These are phyloP conservation scores for Fraxinus sp. DNA, from an alignment of 305 asterid species.

Conservation along the genomic window DNA sequence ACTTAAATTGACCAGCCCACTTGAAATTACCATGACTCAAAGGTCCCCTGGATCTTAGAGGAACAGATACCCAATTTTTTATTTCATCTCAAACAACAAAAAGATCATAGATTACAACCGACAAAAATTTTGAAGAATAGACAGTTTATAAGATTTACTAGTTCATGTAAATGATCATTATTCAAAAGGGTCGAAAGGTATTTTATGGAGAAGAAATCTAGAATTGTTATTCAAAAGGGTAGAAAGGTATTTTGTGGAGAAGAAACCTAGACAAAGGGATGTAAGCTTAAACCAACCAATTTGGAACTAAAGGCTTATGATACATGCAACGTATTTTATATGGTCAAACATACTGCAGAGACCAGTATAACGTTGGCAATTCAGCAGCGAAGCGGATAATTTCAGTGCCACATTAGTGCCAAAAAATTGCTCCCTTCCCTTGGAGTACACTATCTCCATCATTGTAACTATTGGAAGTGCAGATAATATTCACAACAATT, in stretches of 20 bases:
- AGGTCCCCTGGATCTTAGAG: not conserved
- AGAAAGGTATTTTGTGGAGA: not conserved
- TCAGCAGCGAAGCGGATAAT: not conserved
- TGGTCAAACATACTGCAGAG: not conserved
- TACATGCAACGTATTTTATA: not conserved
- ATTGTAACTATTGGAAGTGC: not conserved
- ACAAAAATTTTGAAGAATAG: not conserved
- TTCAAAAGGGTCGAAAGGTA: not conserved
- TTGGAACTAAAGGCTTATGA: not conserved
- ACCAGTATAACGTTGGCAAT: constrained; percentile 1
- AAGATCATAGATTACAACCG: not conserved
- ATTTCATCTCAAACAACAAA: not conserved
- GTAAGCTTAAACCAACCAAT: not conserved
- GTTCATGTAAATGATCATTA: not conserved
- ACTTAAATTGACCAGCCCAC: not conserved
- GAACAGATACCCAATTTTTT: not conserved
- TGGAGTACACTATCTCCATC: not conserved
- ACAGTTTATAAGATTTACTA: not conserved
- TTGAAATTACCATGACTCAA: not conserved
- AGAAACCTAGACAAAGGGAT: not conserved
- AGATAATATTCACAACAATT: not conserved
- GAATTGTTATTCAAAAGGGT: not conserved
- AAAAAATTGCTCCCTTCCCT: not conserved
- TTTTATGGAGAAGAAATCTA: not conserved
- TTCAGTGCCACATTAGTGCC: not conserved